Conservation (phyloP, 2,329 filamentous ascomycete genomes). For the Botrytis cinerea region DNA sequence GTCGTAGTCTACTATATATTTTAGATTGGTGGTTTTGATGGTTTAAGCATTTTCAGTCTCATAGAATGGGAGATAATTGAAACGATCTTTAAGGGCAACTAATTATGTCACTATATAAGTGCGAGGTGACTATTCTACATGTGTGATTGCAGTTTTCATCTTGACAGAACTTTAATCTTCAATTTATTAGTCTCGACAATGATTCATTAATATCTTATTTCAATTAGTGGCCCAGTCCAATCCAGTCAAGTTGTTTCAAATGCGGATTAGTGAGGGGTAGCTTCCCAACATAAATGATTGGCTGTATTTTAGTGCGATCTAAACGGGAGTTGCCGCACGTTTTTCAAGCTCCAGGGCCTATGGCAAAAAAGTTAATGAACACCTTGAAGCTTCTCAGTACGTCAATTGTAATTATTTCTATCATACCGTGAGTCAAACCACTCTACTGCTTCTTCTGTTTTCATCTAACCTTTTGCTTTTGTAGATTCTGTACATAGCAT, state of each 20-base stretch:
- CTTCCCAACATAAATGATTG: neutral
- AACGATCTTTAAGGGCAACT: neutral
- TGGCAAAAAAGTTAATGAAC: slow-evolving; percentile 14
- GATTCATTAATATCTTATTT: neutral
- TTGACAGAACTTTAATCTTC: neutral
- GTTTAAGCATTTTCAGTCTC: neutral
- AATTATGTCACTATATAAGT: neutral
- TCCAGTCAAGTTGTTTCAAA: neutral
- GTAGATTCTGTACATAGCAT: slow-evolving; percentile 28
- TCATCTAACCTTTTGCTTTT: neutral
- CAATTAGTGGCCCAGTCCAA: neutral
- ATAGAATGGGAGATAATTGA: neutral
- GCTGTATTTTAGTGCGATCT: neutral
- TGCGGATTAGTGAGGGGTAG: slow-evolving; percentile 19
- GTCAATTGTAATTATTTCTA: neutral
- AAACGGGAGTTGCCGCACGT: slow-evolving; percentile 25
- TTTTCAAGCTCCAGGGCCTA: neutral
- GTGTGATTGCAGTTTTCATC: neutral
- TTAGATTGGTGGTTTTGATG: neutral
- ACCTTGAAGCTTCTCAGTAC: slow-evolving; percentile 11
- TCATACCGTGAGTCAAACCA: neutral
- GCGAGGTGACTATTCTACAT: neutral
- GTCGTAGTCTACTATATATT: neutral
- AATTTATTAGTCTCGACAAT: neutral
- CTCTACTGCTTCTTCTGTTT: neutral